These are phyloP conservation scores for Xylaria sp. DNA, from an alignment of 2,329 filamentous ascomycete genomes.

Conservation along the genomic window DNA sequence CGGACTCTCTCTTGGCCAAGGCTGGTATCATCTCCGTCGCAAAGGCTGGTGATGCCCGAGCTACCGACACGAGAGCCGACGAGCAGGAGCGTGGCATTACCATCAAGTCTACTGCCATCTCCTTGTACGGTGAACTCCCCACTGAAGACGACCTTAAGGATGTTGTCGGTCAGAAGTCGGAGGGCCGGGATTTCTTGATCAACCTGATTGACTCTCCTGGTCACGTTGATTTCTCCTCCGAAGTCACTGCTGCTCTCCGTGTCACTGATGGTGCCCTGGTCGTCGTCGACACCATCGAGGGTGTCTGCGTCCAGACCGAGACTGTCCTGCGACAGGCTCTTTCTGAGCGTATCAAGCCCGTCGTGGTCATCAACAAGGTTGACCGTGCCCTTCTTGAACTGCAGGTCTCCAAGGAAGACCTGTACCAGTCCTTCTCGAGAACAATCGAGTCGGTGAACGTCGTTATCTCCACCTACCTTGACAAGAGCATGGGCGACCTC, in stretches of 20 bases:
- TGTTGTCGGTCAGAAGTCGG: conserved; percentile 82
- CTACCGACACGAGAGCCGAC: conserved; percentile 95
- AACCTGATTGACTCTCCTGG: conserved; percentile 99
- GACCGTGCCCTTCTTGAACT: conserved; percentile 99
- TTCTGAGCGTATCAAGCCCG: conserved; percentile 99
- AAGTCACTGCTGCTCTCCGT: conserved; percentile 98
- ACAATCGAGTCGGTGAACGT: conserved; percentile 99
- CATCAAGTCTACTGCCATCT: conserved; percentile 99
- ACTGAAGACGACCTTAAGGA: conserved; percentile 91
- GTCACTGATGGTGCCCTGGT: conserved; percentile 99
- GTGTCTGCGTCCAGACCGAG: conserved; percentile 99
- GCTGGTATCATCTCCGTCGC: conserved; percentile 98
- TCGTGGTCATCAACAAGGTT: conserved; percentile 99
- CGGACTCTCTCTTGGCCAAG: conserved; percentile 98
- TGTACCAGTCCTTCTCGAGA: conserved; percentile 99
- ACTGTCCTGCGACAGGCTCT: conserved; percentile 98
- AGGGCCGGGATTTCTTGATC: conserved; percentile 98
- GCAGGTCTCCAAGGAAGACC: conserved; percentile 97
- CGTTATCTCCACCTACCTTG: conserved; percentile 98
- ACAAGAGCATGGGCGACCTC: conserved; percentile 95
- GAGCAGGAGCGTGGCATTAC: conserved; percentile 99
- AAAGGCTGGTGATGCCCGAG: conserved; percentile 94
- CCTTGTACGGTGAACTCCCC: conserved; percentile 84
- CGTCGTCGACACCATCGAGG: conserved; percentile 99
- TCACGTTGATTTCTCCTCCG: conserved; percentile 99